A percentile compares a stretch with the other conserved stretches of the same genome.
Conservation (phyloP, 2,329 filamentous ascomycete species). For the Colletotrichum incanum region DNA sequence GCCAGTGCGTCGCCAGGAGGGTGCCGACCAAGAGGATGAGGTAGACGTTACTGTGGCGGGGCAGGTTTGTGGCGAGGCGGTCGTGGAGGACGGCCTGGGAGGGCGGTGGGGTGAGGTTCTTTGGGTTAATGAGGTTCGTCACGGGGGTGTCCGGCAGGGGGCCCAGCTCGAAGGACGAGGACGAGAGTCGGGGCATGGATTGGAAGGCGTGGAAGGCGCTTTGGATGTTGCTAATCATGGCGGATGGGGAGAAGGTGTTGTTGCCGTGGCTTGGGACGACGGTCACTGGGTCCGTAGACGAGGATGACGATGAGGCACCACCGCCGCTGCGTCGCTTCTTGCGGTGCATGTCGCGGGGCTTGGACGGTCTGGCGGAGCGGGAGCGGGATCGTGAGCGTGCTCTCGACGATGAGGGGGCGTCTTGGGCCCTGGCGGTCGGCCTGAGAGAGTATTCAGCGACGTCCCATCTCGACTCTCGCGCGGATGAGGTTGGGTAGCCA, state of each 20-base stretch:
- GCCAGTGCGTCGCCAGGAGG: conserved; percentile 38
- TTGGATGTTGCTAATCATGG: conserved; percentile 33
- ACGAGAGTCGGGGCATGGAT: conserved; percentile 29
- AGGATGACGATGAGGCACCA: background rate
- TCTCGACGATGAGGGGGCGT: conserved; percentile 26
- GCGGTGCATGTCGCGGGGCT: conserved; percentile 29
- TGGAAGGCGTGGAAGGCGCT: conserved; percentile 35
- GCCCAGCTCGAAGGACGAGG: conserved; percentile 28
- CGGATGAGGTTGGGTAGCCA: conserved; percentile 20
- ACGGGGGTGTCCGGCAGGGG: conserved; percentile 37
- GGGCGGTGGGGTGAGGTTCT: conserved; percentile 28
- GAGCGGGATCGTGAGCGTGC: conserved; percentile 32
- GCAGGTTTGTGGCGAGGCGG: conserved; percentile 35
- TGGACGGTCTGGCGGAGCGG: conserved; percentile 13
- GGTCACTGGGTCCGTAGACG: background rate
- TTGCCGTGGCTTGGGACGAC: background rate
- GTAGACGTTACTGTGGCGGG: conserved; percentile 41
- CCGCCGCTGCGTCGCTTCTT: conserved; percentile 28
- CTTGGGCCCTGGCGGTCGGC: conserved; percentile 20
- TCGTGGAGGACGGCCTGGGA: conserved; percentile 37
- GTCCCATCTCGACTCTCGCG: conserved; percentile 31
- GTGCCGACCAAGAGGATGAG: conserved; percentile 41
- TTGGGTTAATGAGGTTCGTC: conserved; percentile 40
- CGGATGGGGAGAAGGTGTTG: conserved; percentile 17
- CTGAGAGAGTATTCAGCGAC: conserved; percentile 34